Evolutionary conservation across 345 rosid genomes (phyloP).

Genomic region (Brassica rapa): DNA sequence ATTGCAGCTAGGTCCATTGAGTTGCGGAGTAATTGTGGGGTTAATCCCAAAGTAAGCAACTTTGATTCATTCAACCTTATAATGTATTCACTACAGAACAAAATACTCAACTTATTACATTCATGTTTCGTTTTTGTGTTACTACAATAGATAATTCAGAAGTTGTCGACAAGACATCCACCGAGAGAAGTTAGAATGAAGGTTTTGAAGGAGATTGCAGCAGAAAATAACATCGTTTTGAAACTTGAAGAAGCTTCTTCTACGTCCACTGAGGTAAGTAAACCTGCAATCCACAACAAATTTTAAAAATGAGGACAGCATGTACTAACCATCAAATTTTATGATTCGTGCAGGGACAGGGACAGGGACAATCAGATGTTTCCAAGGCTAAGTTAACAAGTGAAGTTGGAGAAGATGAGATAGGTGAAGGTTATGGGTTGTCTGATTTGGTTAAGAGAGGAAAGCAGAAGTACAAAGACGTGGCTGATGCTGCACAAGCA

Average conservation of each 20-base stretch:
- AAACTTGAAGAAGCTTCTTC: constrained; percentile 49
- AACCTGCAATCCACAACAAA: constrained; percentile 24
- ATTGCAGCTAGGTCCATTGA: constrained; percentile 73
- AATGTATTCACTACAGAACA: constrained; percentile 13
- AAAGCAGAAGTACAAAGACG: constrained; percentile 71
- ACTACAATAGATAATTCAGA: constrained; percentile 41
- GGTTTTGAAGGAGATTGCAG: constrained; percentile 69
- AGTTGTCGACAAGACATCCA: constrained; percentile 50
- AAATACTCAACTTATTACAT: not conserved
- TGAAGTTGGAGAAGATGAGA: constrained; percentile 28
- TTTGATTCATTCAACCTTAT: constrained; percentile 15
- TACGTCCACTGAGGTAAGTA: constrained; percentile 48
- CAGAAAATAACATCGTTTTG: constrained; percentile 56
- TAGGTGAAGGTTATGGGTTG: constrained; percentile 23
- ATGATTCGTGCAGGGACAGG: constrained; percentile 51
- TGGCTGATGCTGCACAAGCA: constrained; percentile 94
- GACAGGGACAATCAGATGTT: constrained; percentile 45
- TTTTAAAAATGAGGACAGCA: not conserved
- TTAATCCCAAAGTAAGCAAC: constrained; percentile 56
- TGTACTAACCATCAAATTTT: constrained; percentile 2
- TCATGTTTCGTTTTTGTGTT: constrained; percentile 3
- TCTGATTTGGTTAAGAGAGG: constrained; percentile 39
- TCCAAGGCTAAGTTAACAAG: constrained; percentile 23
- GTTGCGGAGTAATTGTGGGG: constrained; percentile 75
- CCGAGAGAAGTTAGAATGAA: constrained; percentile 58